phyloP scores from a whole-genome alignment of 179 eudicot genomes.

The Pouteria campechiana region DNA sequence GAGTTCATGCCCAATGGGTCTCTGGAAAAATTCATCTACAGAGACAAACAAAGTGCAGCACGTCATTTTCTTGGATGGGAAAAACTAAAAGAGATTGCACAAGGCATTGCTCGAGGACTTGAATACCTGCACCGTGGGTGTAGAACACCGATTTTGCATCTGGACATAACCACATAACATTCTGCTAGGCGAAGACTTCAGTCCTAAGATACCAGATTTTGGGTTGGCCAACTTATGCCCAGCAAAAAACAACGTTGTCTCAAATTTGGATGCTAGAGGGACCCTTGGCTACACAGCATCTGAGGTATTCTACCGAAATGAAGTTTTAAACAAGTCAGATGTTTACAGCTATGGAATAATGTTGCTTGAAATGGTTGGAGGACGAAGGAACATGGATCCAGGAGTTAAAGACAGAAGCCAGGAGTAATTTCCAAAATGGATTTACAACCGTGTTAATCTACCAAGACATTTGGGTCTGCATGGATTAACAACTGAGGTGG shows the following conservation, averaged over 20 bases:
- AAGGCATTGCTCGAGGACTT: conserved; percentile 1
- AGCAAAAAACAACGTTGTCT: neutral
- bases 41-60: neutral
- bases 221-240: conserved; percentile 1
- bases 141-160: neutral
- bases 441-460: conserved; percentile 2
- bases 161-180: conserved; percentile 6
- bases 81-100: neutral
- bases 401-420: neutral
- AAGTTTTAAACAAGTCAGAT: conserved; percentile 11
- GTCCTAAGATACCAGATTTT: neutral
- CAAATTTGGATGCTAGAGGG: conserved; percentile 1
- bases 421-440: conserved; percentile 6
- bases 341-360: conserved; percentile 15
- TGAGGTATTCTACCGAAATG: conserved; percentile 8
- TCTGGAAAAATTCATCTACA: neutral
- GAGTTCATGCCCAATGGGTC: neutral
- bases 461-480: neutral
- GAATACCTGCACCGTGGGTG: conserved; percentile 5
- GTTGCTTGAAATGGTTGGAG: conserved; percentile 12
- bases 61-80: neutral
- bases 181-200: neutral
- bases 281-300: conserved; percentile 11
- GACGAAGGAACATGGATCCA: neutral
- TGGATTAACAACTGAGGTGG: neutral